Conservation (phyloP, 176 grass and related monocot genomes). For the Leersia perrieri region DNA sequence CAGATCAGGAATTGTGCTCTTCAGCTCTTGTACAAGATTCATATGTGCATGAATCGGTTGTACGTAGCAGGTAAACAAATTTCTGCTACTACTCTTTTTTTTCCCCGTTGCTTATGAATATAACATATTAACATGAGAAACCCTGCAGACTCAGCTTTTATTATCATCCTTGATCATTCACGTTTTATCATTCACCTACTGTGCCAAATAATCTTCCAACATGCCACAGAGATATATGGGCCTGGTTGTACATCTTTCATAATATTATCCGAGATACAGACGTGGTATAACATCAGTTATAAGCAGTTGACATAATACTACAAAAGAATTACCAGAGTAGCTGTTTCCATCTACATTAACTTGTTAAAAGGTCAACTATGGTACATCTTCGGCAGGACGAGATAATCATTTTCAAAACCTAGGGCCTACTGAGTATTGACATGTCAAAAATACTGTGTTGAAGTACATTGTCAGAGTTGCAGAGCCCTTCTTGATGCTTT, state of each 20-base stretch:
- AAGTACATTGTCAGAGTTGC: neutral
- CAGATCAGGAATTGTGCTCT: too few species aligned
- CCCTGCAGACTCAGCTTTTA: neutral
- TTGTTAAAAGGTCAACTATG: constrained; percentile 1
- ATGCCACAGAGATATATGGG: neutral
- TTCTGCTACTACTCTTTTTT: neutral
- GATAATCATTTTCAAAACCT: neutral
- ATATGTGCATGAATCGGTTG: neutral
- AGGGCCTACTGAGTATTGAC: neutral
- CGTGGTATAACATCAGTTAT: neutral
- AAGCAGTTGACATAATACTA: neutral
- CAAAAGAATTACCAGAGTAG: neutral
- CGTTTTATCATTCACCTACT: neutral
- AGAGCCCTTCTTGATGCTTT: neutral
- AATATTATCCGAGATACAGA: neutral
- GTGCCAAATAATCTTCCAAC: neutral
- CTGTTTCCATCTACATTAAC: neutral
- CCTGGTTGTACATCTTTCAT: neutral
- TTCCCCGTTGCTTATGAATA: too few species aligned
- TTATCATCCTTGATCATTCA: neutral
- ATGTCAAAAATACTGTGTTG: neutral
- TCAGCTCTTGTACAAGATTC: neutral
- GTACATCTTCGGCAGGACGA: neutral
- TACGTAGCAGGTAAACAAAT: neutral
- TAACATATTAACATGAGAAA: too few species aligned